Evolutionary conservation across 2,329 filamentous ascomycete genomes (phyloP).

Genomic region (Scedosporium apiospermum): DNA sequence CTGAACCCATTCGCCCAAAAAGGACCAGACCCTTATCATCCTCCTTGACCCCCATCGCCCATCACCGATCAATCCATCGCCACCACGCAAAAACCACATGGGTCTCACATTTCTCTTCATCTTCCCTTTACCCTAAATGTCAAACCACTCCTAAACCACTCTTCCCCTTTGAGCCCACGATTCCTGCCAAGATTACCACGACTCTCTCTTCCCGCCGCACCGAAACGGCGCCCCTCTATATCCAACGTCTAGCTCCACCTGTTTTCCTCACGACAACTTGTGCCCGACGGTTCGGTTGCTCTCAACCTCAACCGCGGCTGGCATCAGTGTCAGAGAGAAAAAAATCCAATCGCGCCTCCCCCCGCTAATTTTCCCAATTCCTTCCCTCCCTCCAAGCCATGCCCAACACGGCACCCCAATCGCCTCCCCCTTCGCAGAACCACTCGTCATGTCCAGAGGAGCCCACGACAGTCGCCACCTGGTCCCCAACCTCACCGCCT

Average conservation of each 20-base stretch:
- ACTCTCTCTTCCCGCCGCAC: not conserved
- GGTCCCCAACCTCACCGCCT: not conserved
- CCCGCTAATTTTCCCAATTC: not conserved
- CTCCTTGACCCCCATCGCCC: no score
- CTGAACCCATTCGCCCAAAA: no score
- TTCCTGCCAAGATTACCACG: no score
- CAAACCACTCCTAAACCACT: no score
- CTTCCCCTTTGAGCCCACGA: no score
- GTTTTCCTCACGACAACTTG: not conserved
- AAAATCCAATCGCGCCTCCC: not conserved
- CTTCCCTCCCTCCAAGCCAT: not conserved
- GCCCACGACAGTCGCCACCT: not conserved
- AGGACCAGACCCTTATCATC: no score
- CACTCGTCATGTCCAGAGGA: constrained; percentile 6
- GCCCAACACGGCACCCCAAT: constrained; percentile 9
- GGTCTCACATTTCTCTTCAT: no score
- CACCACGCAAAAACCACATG: no score
- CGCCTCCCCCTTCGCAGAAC: not conserved
- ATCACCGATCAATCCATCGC: no score
- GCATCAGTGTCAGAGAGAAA: not conserved
- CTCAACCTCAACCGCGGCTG: not conserved
- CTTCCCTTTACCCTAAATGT: no score
- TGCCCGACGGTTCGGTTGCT: not conserved
- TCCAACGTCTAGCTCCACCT: not conserved
- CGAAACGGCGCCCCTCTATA: not conserved